These are phyloP conservation scores for Aspergillus japonicus DNA, from an alignment of 2,329 filamentous ascomycete species.

Conservation along the genomic window DNA sequence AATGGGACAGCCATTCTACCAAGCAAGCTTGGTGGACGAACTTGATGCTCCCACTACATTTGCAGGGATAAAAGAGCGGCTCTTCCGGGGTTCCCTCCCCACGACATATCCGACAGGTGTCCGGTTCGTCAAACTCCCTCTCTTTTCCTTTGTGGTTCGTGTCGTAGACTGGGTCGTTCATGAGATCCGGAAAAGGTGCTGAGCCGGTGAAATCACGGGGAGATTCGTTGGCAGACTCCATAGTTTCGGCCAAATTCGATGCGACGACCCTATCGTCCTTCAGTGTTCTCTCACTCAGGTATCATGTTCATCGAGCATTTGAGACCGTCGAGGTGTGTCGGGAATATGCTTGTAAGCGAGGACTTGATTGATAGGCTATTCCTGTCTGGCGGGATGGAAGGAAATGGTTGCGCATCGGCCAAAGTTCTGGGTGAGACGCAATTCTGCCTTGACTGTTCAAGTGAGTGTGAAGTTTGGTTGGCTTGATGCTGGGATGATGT, in stretches of 20 bases:
- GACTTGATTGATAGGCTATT: neutral
- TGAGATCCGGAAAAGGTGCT: conserved; percentile 48
- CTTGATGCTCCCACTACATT: conserved; percentile 98
- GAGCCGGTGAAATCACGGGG: conserved; percentile 21
- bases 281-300: conserved; percentile 25
- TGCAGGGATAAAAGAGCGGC: conserved; percentile 94
- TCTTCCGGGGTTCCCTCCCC: conserved; percentile 80
- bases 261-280: conserved; percentile 20
- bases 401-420: neutral
- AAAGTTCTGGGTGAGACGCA: neutral
- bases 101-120: conserved; percentile 96
- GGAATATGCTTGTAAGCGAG: neutral
- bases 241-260: conserved; percentile 16
- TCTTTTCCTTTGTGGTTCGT: conserved; percentile 41
- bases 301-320: conserved; percentile 20
- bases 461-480: neutral
- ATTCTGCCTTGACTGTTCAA: neutral
- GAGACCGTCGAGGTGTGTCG: neutral
- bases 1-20: conserved; percentile 98
- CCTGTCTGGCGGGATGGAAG: neutral
- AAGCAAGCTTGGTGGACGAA: conserved; percentile 96
- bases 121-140: conserved; percentile 54
- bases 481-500: neutral
- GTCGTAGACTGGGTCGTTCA: conserved; percentile 57
- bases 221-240: conserved; percentile 30